Conservation (phyloP, 2,329 filamentous ascomycete species). For the Ascochyta pisi region DNA sequence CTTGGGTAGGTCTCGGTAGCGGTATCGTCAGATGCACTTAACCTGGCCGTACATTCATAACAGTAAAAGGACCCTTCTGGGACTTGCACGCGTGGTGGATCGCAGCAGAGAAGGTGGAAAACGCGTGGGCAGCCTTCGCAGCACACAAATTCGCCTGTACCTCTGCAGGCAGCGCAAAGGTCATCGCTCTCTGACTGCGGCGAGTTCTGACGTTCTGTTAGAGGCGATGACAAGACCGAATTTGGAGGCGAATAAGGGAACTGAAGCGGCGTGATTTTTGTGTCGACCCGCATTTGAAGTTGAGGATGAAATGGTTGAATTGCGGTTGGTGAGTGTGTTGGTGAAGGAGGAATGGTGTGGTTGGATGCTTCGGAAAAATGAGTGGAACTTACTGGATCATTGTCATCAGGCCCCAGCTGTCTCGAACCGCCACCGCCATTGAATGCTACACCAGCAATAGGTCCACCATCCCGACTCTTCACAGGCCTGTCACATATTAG, state of each 20-base stretch:
- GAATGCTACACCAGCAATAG: conserved; percentile 70
- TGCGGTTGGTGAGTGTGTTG: conserved; percentile 43
- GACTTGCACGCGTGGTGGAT: conserved; percentile 66
- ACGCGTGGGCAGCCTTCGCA: conserved; percentile 91
- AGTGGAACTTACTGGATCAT: conserved; percentile 60
- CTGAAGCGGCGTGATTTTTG: conserved; percentile 35
- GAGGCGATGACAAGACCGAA: conserved; percentile 46
- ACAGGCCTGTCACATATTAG: conserved; percentile 65
- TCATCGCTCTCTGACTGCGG: conserved; percentile 75
- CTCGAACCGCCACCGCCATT: conserved; percentile 65
- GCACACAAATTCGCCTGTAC: conserved; percentile 84
- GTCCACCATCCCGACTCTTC: conserved; percentile 73
- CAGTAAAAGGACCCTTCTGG: conserved; percentile 72
- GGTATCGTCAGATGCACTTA: conserved; percentile 34
- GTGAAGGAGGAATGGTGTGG: conserved; percentile 49
- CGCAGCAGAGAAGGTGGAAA: conserved; percentile 88
- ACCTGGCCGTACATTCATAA: conserved; percentile 55
- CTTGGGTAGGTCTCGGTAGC: conserved; percentile 25
- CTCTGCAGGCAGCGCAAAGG: conserved; percentile 84
- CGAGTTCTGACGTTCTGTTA: conserved; percentile 51
- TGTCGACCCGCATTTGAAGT: conserved; percentile 45
- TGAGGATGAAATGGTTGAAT: conserved; percentile 31
- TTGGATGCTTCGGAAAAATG: conserved; percentile 53
- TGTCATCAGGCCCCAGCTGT: conserved; percentile 65
- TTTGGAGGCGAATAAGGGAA: conserved; percentile 46